Evolutionary conservation across 2,329 filamentous ascomycete species (phyloP).

Genomic region (Torrubiellomyces zombiae): DNA sequence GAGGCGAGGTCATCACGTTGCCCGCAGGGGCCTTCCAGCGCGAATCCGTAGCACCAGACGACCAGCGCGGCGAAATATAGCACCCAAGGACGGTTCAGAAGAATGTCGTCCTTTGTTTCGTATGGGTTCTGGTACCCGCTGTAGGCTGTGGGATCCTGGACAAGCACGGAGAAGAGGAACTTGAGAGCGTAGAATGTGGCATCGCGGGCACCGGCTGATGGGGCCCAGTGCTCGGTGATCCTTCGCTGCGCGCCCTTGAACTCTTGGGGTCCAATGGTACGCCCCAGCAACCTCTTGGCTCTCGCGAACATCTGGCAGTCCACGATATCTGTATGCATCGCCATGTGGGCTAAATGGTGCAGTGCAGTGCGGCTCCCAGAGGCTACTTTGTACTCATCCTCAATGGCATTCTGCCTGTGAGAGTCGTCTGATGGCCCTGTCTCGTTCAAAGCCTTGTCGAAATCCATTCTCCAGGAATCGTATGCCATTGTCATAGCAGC

Average conservation of each 20-base stretch:
- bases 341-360: slow-evolving; percentile 92
- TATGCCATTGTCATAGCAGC: slow-evolving; percentile 73
- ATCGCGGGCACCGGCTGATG: slow-evolving; percentile 72
- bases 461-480: slow-evolving; percentile 85
- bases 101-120: slow-evolving; percentile 69
- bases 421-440: slow-evolving; percentile 35
- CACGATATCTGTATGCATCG: slow-evolving; percentile 93
- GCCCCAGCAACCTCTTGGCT: slow-evolving; percentile 68
- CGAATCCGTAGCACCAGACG: slow-evolving; percentile 90
- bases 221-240: slow-evolving; percentile 83
- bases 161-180: slow-evolving; percentile 71
- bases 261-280: slow-evolving; percentile 69
- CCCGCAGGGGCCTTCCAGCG: slow-evolving; percentile 63
- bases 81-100: slow-evolving; percentile 88
- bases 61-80: slow-evolving; percentile 84
- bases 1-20: slow-evolving; percentile 34
- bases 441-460: slow-evolving; percentile 63
- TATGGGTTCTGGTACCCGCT: slow-evolving; percentile 39
- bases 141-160: slow-evolving; percentile 29
- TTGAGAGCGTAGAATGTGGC: slow-evolving; percentile 84
- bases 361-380: slow-evolving; percentile 81
- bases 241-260: slow-evolving; percentile 62
- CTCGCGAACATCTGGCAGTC: slow-evolving; percentile 93
- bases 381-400: slow-evolving; percentile 47
- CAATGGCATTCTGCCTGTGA: slow-evolving; percentile 35